Percentiles rank a stretch among this genome's conserved stretches.
phyloP scores from a whole-genome alignment of 441 rosid species.

The Flueggea neowawraea region DNA sequence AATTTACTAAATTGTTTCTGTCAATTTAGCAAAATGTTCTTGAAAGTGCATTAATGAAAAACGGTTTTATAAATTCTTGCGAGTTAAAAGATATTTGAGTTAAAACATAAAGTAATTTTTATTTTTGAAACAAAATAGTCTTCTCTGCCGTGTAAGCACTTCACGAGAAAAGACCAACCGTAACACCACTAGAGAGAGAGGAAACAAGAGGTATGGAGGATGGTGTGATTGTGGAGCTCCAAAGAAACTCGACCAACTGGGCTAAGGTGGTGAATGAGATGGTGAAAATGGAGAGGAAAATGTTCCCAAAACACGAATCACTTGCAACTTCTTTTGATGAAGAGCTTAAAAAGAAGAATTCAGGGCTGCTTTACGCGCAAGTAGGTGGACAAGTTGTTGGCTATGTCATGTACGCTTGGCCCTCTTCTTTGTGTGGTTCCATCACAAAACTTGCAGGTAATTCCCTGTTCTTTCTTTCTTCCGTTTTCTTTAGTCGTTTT shows the following conservation, averaged over 20 bases:
- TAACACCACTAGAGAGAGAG: too few relatives aligned
- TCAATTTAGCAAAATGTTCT: too few relatives aligned
- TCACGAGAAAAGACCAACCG: too few relatives aligned
- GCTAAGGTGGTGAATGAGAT: conserved; percentile 45
- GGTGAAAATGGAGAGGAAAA: conserved; percentile 64
- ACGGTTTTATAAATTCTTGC: too few relatives aligned
- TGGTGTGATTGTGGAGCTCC: conserved; percentile 32
- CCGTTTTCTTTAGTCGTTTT: not conserved
- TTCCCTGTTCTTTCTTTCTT: not conserved
- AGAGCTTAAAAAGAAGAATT: conserved; percentile 64
- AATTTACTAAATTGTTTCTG: too few relatives aligned
- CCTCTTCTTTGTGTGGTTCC: conserved; percentile 65
- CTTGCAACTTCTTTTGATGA: conserved; percentile 54
- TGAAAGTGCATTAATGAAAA: too few relatives aligned
- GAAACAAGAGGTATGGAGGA: too few relatives aligned
- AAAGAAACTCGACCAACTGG: conserved; percentile 40
- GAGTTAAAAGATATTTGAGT: too few relatives aligned
- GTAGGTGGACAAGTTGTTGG: conserved; percentile 46
- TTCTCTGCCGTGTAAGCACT: too few relatives aligned
- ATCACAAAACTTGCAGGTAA: conserved; percentile 82
- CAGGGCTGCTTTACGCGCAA: conserved; percentile 52
- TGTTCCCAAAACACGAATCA: conserved; percentile 83
- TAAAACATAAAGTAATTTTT: too few relatives aligned
- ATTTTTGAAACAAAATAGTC: too few relatives aligned
- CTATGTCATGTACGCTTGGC: conserved; percentile 69